Evolutionary conservation across 805 yeast species (phyloP).

Genomic region (Yarrowia divulgata): DNA sequence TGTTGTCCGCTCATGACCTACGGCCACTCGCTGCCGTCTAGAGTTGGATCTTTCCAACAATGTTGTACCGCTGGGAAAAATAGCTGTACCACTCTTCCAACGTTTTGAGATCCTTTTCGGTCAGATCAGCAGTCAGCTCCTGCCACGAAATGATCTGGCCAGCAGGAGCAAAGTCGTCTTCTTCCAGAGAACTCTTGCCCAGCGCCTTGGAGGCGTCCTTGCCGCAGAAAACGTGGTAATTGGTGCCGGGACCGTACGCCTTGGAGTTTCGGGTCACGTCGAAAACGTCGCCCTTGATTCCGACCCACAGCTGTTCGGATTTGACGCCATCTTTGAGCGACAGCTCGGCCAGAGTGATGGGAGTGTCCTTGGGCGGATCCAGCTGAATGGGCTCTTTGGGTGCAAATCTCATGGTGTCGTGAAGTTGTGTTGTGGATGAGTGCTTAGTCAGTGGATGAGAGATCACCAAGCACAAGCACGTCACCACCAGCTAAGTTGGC

Average conservation of each 20-base stretch:
- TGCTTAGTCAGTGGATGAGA: conserved; percentile 9
- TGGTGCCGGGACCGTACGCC: conserved; percentile 79
- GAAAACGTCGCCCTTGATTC: conserved; percentile 76
- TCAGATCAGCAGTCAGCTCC: conserved; percentile 51
- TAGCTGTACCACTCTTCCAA: conserved; percentile 77
- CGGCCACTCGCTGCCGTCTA: background rate
- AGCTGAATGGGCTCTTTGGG: conserved; percentile 63
- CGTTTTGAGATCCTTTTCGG: conserved; percentile 64
- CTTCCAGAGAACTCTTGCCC: conserved; percentile 69
- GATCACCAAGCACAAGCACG: background rate
- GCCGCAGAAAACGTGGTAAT: conserved; percentile 76
- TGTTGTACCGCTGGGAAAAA: conserved; percentile 58
- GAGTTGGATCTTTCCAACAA: conserved; percentile 28
- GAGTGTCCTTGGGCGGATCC: conserved; percentile 59
- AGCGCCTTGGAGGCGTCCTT: conserved; percentile 79
- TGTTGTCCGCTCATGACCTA: too few species aligned
- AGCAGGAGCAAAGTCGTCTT: conserved; percentile 57
- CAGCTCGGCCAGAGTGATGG: conserved; percentile 55
- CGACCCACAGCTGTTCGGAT: conserved; percentile 65
- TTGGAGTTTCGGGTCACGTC: conserved; percentile 73
- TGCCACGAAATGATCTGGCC: conserved; percentile 41
- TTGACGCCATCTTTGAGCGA: conserved; percentile 57
- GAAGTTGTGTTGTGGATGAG: background rate
- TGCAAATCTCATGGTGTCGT: conserved; percentile 43
- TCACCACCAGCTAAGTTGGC: background rate